Conservation (phyloP, 306 rosid species). For the Cucurbita ficifolia region DNA sequence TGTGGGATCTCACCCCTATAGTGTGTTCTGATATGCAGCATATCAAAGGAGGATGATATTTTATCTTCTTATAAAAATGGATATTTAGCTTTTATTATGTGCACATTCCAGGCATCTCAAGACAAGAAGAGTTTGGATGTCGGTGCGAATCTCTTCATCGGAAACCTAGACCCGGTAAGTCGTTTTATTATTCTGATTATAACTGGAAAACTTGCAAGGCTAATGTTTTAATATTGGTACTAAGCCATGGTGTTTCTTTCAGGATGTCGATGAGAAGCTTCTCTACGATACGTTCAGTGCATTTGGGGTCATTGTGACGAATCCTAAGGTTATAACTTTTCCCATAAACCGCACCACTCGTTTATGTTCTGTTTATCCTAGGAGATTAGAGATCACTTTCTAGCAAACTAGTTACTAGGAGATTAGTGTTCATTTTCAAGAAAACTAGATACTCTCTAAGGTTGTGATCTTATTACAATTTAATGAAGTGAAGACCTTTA, state of each 20-base stretch:
- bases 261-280: slow-evolving; percentile 99
- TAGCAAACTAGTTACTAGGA: not conserved
- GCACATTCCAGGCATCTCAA: slow-evolving; percentile 67
- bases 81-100: not conserved
- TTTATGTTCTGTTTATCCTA: not conserved
- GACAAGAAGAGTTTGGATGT: slow-evolving; percentile 97
- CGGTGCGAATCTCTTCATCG: slow-evolving; percentile 92
- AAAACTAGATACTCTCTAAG: not conserved
- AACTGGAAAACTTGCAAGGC: not conserved
- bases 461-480: not conserved
- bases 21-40: not conserved
- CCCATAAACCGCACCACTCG: not conserved
- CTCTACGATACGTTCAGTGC: slow-evolving; percentile 96
- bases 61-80: not conserved
- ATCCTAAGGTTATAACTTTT: slow-evolving; percentile 60
- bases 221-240: not conserved
- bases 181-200: not conserved
- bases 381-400: not conserved
- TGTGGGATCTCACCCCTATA: not conserved
- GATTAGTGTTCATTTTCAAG: not conserved
- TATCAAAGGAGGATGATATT: not conserved
- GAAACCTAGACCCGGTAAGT: slow-evolving; percentile 91
- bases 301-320: slow-evolving; percentile 92
- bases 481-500: not conserved
- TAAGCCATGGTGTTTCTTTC: slow-evolving; percentile 14